phyloP scores from a whole-genome alignment of 2,329 filamentous ascomycete genomes.

The Fusarium sp. region DNA sequence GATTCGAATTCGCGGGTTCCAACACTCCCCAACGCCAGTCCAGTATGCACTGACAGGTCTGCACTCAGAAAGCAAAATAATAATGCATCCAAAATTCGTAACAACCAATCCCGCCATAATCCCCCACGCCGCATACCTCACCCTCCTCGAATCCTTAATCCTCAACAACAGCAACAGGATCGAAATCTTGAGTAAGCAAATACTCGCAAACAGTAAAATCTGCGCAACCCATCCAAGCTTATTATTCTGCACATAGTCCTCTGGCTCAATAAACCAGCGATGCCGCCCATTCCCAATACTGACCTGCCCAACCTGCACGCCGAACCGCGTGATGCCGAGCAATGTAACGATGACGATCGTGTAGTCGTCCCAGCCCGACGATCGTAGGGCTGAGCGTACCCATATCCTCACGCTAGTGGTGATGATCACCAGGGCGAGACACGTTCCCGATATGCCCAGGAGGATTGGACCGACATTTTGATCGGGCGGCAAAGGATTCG shows the following conservation, averaged over 20 bases:
- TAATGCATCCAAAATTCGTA: conserved; percentile 46
- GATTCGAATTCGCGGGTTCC: conserved; percentile 46
- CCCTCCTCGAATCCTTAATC: conserved; percentile 49
- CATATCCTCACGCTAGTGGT: conserved; percentile 47
- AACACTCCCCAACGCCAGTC: conserved; percentile 44
- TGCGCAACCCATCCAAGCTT: conserved; percentile 53
- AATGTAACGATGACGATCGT: conserved; percentile 46
- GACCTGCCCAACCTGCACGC: conserved; percentile 47
- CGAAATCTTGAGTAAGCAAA: conserved; percentile 54
- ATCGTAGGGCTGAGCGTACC: conserved; percentile 43
- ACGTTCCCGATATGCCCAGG: conserved; percentile 45
- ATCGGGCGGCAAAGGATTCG: conserved; percentile 49
- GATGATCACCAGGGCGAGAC: conserved; percentile 46
- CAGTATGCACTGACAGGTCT: conserved; percentile 45
- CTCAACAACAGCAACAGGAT: conserved; percentile 54
- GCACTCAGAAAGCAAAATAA: conserved; percentile 49
- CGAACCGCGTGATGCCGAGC: conserved; percentile 46
- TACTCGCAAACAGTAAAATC: conserved; percentile 52
- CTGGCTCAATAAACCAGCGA: conserved; percentile 45
- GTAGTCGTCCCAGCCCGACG: conserved; percentile 52
- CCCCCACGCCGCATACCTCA: conserved; percentile 46
- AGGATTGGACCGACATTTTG: conserved; percentile 47
- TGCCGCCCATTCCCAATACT: conserved; percentile 52
- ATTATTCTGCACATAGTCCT: conserved; percentile 49
- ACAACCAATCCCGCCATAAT: conserved; percentile 46